Percentiles rank a stretch among this genome's conserved stretches.
phyloP scores from a whole-genome alignment of 305 asterid species.

The Striga hermonthica region DNA sequence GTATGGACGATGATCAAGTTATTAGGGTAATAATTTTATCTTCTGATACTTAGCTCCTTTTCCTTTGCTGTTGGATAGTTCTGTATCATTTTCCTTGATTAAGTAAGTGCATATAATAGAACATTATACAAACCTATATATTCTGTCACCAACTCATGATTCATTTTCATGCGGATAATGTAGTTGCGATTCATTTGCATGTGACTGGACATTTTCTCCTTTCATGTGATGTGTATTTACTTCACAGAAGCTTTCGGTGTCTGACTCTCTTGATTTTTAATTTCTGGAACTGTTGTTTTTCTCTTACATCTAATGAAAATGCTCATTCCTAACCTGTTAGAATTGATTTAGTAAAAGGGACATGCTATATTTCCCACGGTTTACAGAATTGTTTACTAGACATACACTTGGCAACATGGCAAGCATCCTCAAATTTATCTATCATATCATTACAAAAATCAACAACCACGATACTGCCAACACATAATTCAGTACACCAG shows the following conservation, averaged over 20 bases:
- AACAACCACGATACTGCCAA: too few relatives aligned
- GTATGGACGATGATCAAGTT: slow-evolving; percentile 40
- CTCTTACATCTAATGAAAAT: neutral
- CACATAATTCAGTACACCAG: too few relatives aligned
- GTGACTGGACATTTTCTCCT: neutral
- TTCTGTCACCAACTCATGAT: neutral
- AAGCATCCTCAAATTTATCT: too few relatives aligned
- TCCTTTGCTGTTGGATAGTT: neutral
- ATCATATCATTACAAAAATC: too few relatives aligned
- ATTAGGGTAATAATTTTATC: slow-evolving; percentile 29
- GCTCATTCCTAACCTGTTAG: slow-evolving; percentile 4
- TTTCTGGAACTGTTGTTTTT: neutral
- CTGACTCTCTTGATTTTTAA: slow-evolving; percentile 9
- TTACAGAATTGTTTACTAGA: too few relatives aligned
- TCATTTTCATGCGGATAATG: slow-evolving; percentile 2
- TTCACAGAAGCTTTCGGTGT: neutral
- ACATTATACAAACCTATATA: neutral
- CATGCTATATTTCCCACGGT: neutral
- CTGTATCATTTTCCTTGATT: neutral
- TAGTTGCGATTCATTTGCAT: slow-evolving; percentile 11
- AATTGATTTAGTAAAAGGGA: slow-evolving; percentile 5
- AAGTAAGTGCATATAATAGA: neutral
- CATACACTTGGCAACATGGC: too few relatives aligned
- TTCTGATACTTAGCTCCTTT: neutral
- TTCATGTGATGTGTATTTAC: neutral